Conservation (phyloP, 2,329 filamentous ascomycete genomes). For the Calonectria pseudoturangicola region DNA sequence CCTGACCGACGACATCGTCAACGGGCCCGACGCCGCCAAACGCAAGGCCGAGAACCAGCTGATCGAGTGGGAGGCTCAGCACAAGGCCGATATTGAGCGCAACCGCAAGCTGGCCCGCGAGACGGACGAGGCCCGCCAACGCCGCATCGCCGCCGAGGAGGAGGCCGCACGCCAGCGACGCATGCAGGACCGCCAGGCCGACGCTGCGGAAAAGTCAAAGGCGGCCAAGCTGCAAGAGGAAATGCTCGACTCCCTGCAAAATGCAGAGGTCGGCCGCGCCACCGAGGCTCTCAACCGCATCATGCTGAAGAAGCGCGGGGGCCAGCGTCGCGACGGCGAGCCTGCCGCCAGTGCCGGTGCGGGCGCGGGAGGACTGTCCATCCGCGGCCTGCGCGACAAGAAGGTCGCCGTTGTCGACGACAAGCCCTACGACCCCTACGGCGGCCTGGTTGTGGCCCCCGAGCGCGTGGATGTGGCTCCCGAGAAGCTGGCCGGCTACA, state of each 20-base stretch:
- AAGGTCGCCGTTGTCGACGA: slow-evolving; percentile 70
- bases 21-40: slow-evolving; percentile 79
- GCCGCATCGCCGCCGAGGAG: slow-evolving; percentile 77
- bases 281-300: slow-evolving; percentile 76
- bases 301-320: slow-evolving; percentile 83
- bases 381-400: slow-evolving; percentile 86
- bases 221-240: slow-evolving; percentile 79
- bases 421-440: slow-evolving; percentile 91
- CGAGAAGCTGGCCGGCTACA: slow-evolving; percentile 77
- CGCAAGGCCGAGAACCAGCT: slow-evolving; percentile 67
- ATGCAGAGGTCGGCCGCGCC: slow-evolving; percentile 76
- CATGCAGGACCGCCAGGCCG: slow-evolving; percentile 78
- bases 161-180: slow-evolving; percentile 78
- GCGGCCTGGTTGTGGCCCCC: slow-evolving; percentile 80
- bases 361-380: slow-evolving; percentile 70
- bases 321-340: slow-evolving; percentile 62
- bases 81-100: slow-evolving; percentile 80
- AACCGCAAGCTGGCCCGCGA: slow-evolving; percentile 74
- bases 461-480: slow-evolving; percentile 79
- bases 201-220: slow-evolving; percentile 81
- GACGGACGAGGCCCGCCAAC: slow-evolving; percentile 71
- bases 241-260: slow-evolving; percentile 81
- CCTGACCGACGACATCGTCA: slow-evolving; percentile 90
- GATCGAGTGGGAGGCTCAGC: slow-evolving; percentile 81
- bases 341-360: slow-evolving; percentile 57